Evolutionary conservation across 2,329 filamentous ascomycete species (phyloP).

Genomic region (Cercospora beticola): DNA sequence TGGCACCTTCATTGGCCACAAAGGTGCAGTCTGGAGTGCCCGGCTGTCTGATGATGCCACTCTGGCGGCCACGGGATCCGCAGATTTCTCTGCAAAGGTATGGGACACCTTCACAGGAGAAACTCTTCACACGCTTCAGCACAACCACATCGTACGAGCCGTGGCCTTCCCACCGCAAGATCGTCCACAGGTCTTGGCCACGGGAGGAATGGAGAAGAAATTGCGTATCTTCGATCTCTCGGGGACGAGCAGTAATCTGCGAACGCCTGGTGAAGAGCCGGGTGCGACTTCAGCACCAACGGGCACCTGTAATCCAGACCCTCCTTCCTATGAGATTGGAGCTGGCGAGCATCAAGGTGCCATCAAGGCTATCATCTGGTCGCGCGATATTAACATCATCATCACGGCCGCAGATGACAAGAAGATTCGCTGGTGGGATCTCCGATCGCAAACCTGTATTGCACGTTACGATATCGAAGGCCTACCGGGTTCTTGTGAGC

Average conservation of each 20-base stretch:
- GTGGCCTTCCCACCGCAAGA: constrained; percentile 73
- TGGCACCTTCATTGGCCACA: constrained; percentile 96
- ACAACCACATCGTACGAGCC: constrained; percentile 92
- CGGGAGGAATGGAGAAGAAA: constrained; percentile 94
- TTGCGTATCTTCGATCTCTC: constrained; percentile 88
- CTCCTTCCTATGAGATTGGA: constrained; percentile 80
- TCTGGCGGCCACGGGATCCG: constrained; percentile 87
- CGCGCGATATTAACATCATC: constrained; percentile 75
- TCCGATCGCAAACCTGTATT: constrained; percentile 72
- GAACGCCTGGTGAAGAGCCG: constrained; percentile 19
- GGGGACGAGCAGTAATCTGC: constrained; percentile 46
- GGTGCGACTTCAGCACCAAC: constrained; percentile 8
- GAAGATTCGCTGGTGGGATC: constrained; percentile 90
- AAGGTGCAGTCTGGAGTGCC: constrained; percentile 96
- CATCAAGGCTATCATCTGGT: constrained; percentile 96
- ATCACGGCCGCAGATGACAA: constrained; percentile 91
- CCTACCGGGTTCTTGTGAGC: constrained; percentile 86
- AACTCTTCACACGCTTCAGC: constrained; percentile 79
- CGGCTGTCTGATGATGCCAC: constrained; percentile 83
- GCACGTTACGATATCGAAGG: constrained; percentile 77
- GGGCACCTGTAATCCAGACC: constrained; percentile 12
- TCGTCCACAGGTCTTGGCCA: constrained; percentile 75
- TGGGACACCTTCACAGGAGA: constrained; percentile 98
- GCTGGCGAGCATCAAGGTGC: constrained; percentile 77
- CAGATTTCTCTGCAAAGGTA: constrained; percentile 87